Percentiles rank a stretch among this genome's conserved stretches.
These are phyloP conservation scores for Thalassiosira livingstoniorum DNA, from an alignment of 352 stramenopile genomes.

Conservation along the genomic window DNA sequence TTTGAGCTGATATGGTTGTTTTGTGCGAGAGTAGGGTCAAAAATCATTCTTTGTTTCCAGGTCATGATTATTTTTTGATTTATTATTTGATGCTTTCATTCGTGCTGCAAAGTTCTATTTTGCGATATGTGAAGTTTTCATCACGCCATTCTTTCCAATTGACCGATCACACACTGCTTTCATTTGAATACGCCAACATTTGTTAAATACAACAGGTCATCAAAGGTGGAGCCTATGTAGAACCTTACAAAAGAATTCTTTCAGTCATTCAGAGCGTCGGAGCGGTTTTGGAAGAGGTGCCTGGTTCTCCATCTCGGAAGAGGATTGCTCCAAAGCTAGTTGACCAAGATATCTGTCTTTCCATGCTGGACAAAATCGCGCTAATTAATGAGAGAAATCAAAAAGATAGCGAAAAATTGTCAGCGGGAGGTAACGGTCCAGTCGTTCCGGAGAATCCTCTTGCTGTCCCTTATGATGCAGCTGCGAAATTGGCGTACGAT, in stretches of 20 bases:
- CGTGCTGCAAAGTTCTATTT: too few relatives aligned
- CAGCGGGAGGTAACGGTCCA: neutral
- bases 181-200: too few relatives aligned
- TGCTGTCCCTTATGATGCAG: conserved; percentile 38
- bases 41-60: too few relatives aligned
- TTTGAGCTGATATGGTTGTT: too few relatives aligned
- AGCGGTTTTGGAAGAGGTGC: conserved; percentile 67
- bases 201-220: conserved; percentile 53
- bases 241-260: conserved; percentile 72
- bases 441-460: conserved; percentile 16
- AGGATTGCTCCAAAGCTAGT: conserved; percentile 72
- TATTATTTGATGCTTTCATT: too few relatives aligned
- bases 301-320: conserved; percentile 28
- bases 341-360: conserved; percentile 84
- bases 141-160: too few relatives aligned
- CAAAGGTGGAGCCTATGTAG: conserved; percentile 70
- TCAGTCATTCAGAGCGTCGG: conserved; percentile 77
- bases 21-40: too few relatives aligned
- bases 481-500: conserved; percentile 41
- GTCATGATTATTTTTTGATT: too few relatives aligned
- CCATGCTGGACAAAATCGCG: conserved; percentile 81
- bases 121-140: too few relatives aligned
- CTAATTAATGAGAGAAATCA: conserved; percentile 56
- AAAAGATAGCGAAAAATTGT: neutral
- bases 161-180: too few relatives aligned